Evolutionary conservation across 1,284 basidiomycete genomes (phyloP).

Genomic region (Irpex sp.): DNA sequence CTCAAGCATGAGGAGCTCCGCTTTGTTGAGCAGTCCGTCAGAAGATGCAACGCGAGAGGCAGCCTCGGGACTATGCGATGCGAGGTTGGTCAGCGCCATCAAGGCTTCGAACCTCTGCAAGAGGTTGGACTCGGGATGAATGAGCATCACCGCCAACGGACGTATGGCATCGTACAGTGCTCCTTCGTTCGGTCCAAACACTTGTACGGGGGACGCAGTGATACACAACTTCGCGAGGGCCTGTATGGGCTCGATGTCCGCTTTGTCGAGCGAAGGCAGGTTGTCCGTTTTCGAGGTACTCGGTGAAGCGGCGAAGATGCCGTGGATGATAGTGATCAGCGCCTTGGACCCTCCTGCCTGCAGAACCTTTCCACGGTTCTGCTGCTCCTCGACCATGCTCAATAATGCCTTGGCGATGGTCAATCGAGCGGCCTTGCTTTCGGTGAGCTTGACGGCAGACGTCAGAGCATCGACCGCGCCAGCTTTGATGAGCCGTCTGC

Average conservation of each 20-base stretch:
- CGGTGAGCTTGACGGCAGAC: slow-evolving; percentile 46
- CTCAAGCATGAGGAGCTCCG: slow-evolving; percentile 81
- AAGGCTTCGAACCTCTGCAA: slow-evolving; percentile 89
- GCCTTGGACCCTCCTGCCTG: slow-evolving; percentile 81
- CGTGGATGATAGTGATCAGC: slow-evolving; percentile 56
- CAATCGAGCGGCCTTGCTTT: slow-evolving; percentile 50
- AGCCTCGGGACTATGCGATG: slow-evolving; percentile 68
- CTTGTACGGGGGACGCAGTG: slow-evolving; percentile 82
- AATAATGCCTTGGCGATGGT: slow-evolving; percentile 56
- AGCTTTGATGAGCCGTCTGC: slow-evolving; percentile 48
- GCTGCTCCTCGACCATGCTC: slow-evolving; percentile 70
- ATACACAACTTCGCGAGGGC: slow-evolving; percentile 92
- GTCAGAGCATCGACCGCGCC: slow-evolving; percentile 63
- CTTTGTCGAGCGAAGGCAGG: slow-evolving; percentile 32
- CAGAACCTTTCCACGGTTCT: slow-evolving; percentile 73
- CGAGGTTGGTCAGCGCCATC: slow-evolving; percentile 94
- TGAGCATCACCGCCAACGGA: slow-evolving; percentile 69
- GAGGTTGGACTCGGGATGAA: slow-evolving; percentile 59
- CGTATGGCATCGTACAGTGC: slow-evolving; percentile 76
- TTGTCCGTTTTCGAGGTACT: slow-evolving; percentile 17
- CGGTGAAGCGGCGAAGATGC: slow-evolving; percentile 22
- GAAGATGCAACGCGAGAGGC: slow-evolving; percentile 57
- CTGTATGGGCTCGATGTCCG: slow-evolving; percentile 70
- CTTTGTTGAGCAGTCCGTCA: slow-evolving; percentile 58
- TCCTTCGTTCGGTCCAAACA: slow-evolving; percentile 80